Conservation (phyloP, 176 grass and related monocot species). For the Avena atlantica region DNA sequence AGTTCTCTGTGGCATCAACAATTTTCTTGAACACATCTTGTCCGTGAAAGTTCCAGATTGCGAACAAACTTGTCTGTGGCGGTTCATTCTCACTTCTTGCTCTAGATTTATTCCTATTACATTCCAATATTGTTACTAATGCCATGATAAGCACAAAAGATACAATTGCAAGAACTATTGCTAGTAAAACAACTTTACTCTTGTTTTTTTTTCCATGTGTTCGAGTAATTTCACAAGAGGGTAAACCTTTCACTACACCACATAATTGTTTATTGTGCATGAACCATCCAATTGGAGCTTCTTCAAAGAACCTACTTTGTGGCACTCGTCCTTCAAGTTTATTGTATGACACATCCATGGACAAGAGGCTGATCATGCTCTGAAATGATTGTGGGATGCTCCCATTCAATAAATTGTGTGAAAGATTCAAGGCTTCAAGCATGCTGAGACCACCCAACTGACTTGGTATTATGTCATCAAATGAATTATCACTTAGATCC, state of each 20-base stretch:
- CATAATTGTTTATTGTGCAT: background rate
- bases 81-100: background rate
- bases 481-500: background rate
- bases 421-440: background rate
- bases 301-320: background rate
- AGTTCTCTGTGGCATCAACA: background rate
- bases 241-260: conserved; percentile 17
- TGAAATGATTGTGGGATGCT: background rate
- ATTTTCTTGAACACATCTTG: background rate
- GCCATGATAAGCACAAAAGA: background rate
- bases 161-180: background rate
- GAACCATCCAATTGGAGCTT: background rate
- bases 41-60: background rate
- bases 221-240: background rate
- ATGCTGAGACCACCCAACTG: background rate
- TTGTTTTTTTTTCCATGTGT: background rate
- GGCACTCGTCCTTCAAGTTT: background rate
- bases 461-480: background rate
- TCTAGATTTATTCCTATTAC: background rate
- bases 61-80: background rate
- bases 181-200: background rate
- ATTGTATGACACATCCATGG: background rate
- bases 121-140: background rate
- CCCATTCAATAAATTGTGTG: background rate
- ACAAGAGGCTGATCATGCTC: background rate